These are phyloP conservation scores for Chloranthus sessilifolius DNA, from an alignment of 164 flowering plant genomes.

Conservation along the genomic window DNA sequence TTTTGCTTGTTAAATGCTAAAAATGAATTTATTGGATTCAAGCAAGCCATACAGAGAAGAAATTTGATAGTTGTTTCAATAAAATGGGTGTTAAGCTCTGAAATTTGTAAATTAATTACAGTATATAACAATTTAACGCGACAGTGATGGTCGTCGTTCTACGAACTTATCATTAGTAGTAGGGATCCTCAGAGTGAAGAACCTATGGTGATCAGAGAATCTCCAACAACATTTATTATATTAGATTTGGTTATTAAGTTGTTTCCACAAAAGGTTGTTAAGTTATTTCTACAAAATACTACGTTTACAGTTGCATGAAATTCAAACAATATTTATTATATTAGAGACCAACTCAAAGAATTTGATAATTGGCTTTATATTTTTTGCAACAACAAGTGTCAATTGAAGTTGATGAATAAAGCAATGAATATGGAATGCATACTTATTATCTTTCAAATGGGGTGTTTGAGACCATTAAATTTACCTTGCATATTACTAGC, in stretches of 20 bases:
- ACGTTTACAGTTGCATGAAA: neutral
- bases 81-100: too few relatives aligned
- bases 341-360: neutral
- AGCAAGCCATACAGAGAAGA: too few relatives aligned
- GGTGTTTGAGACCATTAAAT: too few relatives aligned
- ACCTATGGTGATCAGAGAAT: slow-evolving; percentile 1
- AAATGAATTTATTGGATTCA: too few relatives aligned
- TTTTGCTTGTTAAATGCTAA: too few relatives aligned
- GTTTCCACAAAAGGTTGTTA: neutral
- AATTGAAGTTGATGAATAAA: slow-evolving; percentile 5
- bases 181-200: neutral
- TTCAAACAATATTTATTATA: too few relatives aligned
- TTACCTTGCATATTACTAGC: too few relatives aligned
- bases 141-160: slow-evolving; percentile 1
- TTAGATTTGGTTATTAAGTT: neutral
- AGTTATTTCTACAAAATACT: neutral
- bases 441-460: slow-evolving; percentile 4
- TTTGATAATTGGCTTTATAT: neutral
- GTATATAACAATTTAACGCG: neutral
- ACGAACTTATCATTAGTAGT: neutral
- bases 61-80: too few relatives aligned
- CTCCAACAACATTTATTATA: neutral
- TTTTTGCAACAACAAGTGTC: slow-evolving; percentile 2
- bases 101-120: neutral
- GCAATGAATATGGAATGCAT: slow-evolving; percentile 4